Evolutionary conservation across 2,329 filamentous ascomycete genomes (phyloP), one percentile per base, ranked within the genome.

Genomic region (Exophiala viscosa): DNA sequence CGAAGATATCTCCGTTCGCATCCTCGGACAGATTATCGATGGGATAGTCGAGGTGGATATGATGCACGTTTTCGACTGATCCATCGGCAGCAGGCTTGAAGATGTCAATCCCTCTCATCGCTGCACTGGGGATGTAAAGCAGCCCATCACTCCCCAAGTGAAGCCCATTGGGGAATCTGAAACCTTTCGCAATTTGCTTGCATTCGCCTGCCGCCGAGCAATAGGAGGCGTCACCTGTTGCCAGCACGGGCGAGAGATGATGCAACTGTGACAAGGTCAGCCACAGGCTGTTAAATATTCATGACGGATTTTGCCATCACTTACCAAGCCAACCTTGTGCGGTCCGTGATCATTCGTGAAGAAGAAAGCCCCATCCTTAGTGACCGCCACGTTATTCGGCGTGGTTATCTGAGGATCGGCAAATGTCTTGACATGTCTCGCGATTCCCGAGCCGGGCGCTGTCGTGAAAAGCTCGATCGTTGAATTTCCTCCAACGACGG

Each of bases 21-120:
- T 72, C 70, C n/a, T 70, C 52, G 1, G 65, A 66, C 7, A 72
- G 48, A 35, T 72, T 71, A 50, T 72, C 70, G 3, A 71, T 50
- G 0, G 67, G 65, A 18, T 65, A 58, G 11, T 62, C 59, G 6
- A 63, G 48, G 34, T 63, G 42, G 40, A 72, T 65, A 1, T 56
- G 59, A 32, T 53, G 49, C 3, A 60, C 54, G 28, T 48, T 48
- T 14, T 28, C 35, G 14, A 58, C n/a, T 2, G 48, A 51, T 2
- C 55, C 55, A 11, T 55, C 52, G 4, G 48, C 11, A 2, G 18
- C 31, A 4, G 56, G 53, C 28, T 45, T 38, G 60, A 63, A 52
- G 4, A 67, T 63, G 7, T 60, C 57, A 10, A 70, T 58, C 4
- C 62, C 50, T 2, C 62, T 60, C 13, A 55, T 49, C 6, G 61